phyloP scores from a whole-genome alignment of 192 early-diverging fungal genomes.

The Gaertneriomyces semiglobifer region DNA sequence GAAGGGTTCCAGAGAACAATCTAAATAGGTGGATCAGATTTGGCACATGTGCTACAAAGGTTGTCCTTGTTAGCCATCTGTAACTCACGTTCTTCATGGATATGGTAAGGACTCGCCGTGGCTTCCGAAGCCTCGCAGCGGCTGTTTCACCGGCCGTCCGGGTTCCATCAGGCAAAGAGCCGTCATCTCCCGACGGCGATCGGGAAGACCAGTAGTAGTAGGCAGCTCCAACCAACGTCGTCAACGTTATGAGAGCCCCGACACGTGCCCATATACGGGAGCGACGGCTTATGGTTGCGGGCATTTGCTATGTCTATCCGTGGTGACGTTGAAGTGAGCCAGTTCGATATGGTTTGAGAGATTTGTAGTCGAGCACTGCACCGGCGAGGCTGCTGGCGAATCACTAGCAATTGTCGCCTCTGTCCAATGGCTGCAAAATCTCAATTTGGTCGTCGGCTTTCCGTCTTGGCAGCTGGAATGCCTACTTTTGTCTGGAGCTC shows the following conservation, averaged over 20 bases:
- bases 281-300: neutral
- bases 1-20: slow-evolving; percentile 78
- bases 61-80: neutral
- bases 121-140: slow-evolving; percentile 25
- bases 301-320: neutral
- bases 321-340: no score
- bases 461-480: no score
- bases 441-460: no score
- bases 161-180: neutral
- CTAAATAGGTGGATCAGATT: slow-evolving; percentile 32
- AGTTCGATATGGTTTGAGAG: no score
- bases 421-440: no score
- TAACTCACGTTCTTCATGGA: slow-evolving; percentile 57
- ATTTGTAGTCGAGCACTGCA: no score
- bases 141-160: neutral
- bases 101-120: slow-evolving; percentile 52
- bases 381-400: no score
- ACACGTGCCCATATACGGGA: slow-evolving; percentile 2
- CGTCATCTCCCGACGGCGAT: neutral
- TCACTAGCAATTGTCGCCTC: no score
- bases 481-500: no score
- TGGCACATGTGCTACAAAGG: neutral
- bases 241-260: slow-evolving; percentile 1
- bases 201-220: slow-evolving; percentile 6
- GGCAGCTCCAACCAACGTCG: neutral